Base-by-base conservation (phyloP, 169 alveolate genomes). In the Theileria equi region DNA sequence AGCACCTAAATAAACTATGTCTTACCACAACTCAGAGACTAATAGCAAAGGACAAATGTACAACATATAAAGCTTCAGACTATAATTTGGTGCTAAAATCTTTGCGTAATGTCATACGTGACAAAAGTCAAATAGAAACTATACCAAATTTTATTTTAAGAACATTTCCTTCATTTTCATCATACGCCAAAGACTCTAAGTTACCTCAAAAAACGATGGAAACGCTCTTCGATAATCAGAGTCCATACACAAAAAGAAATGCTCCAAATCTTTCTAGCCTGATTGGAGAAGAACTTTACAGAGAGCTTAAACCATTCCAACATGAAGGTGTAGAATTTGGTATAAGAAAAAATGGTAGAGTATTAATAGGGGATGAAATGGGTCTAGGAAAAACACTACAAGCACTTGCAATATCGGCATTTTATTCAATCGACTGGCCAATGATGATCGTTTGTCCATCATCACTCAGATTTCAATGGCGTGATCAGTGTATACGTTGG, bases 301-400 rank as follows among this genome's bases (percentile, higher is more conserved):
- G 44, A 10, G 82, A 84, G 40, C 70, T 92, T 63, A 82, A 70
- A 59, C 92, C 94, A 17, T 97, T 94, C 79, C 96, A 97, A 85
- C 78, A 73, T 69, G 97, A 94, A 57, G 99, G 99, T 28, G 91
- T 97, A 13, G 65, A 82, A 31, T 94, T 88, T 76, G 99, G 98
- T 0, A 53, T 96, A 34, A 80, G 73, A 49, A 87, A 93, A 59
- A 91, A 92, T 66, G 98, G 99, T 8, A 89, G 99, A 52, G 88
- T 90, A 29, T 68, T 97, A 49, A 89, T 97, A 7, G 99, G 98
- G 3, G 99, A 94, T 76, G 98, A 96, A 68, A 96, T 96, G 99
- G 99, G 99, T 3, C 96, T 97, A 13, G 99, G 99, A 31, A 98
- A 98, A 81, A 95, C 99, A 2, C 87, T 95, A 4, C 98, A 96